phyloP scores from a whole-genome alignment of 2,329 filamentous ascomycete species.

The Fusarium mundagurra region DNA sequence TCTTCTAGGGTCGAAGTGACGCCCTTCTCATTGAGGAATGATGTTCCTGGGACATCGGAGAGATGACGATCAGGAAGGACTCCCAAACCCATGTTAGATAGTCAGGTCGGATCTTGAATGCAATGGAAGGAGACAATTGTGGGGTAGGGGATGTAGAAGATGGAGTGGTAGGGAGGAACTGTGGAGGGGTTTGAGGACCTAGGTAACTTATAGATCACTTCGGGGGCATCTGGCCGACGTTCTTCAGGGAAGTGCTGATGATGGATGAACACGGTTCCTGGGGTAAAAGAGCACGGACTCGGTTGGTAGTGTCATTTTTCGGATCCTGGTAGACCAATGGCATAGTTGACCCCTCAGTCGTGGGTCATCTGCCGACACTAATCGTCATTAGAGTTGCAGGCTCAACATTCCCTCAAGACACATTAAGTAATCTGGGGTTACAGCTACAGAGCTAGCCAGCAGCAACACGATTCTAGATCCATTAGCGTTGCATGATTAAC shows the following conservation, averaged over 20 bases:
- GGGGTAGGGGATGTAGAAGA: no score
- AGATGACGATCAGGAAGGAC: neutral
- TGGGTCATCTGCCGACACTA: neutral
- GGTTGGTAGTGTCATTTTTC: rapidly evolving
- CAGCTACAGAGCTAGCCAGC: neutral
- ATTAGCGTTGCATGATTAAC: rapidly evolving
- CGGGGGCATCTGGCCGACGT: rapidly evolving
- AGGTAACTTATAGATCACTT: neutral
- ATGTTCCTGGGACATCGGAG: neutral
- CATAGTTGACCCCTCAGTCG: neutral
- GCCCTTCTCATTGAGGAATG: neutral
- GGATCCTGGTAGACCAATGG: rapidly evolving
- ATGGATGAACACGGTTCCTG: neutral
- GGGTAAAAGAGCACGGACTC: neutral
- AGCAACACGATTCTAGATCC: rapidly evolving
- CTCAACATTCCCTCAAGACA: no score
- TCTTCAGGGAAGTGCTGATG: rapidly evolving
- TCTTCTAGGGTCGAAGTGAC: neutral
- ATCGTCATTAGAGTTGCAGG: neutral
- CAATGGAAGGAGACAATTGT: no score
- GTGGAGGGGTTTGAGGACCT: neutral
- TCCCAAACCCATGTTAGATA: neutral
- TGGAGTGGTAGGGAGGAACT: rapidly evolving
- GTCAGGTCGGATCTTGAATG: neutral
- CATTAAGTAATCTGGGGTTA: no score